Evolutionary conservation across 805 yeast species (phyloP), one percentile per base, ranked within the genome.

Genomic region (Wickerhamiella dianesei): DNA sequence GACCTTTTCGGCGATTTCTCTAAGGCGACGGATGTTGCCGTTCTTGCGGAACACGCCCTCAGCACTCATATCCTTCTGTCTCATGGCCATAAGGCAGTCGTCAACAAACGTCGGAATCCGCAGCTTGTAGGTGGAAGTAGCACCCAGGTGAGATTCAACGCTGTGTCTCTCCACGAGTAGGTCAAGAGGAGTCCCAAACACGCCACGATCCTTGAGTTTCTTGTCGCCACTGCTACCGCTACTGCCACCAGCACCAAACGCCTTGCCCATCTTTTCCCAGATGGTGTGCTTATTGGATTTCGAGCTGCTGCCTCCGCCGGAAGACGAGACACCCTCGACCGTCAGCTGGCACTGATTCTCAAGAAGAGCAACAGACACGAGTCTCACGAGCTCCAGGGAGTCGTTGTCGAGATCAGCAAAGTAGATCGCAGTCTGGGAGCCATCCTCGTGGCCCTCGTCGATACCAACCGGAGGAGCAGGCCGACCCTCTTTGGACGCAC

Each of bases 11-110:
- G 86, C 75, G 48, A 88, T 66, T 53, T 80, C 83, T 55, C 81
- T 76, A 44, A 89, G 68, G 41, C 83, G 74, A 56, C 87, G 78
- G 59, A 92, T 88, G 60, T 92, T 92, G 58, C 99, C 99, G 60
- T 92, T 92, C 59, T 88, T 82, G 57, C 99, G 76, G 73, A 92
- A 92, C 3, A 92, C 81, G 50, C 98, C 98, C 64, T 92, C 98
- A 8, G 67, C 87, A 2, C 96, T 84, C 81, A 89, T 77, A 64
- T 92, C 97, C 71, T 84, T 86, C 50, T 82, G 89, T 45, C 84
- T 75, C 69, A 92, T 74, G 0, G 94, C 83, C 25, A 77, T 74
- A 35, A 92, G 77, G 16, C 88, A 68, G 57, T 92, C 97, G 57
- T 89, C 97, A 40, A 92, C 72, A 36, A 92, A 69, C 43, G 84